phyloP scores from a whole-genome alignment of 2,329 filamentous ascomycete species.

The Coleophoma cylindrospora region DNA sequence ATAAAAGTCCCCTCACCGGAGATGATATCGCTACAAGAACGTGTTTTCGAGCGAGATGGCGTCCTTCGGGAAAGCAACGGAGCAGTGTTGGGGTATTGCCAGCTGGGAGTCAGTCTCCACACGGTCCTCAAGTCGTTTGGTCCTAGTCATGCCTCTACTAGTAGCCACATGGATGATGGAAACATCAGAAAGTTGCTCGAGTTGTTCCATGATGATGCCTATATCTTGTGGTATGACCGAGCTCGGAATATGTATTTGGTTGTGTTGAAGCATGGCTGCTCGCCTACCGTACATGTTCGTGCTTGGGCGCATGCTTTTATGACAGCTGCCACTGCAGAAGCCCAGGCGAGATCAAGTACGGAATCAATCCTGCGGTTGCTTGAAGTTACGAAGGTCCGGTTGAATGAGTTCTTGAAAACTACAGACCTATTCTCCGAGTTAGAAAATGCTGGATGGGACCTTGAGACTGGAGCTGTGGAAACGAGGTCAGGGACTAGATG shows the following conservation, averaged over 20 bases:
- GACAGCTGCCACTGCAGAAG: slow-evolving; percentile 28
- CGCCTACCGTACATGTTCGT: slow-evolving; percentile 45
- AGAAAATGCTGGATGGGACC: slow-evolving; percentile 57
- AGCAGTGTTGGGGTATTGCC: slow-evolving; percentile 44
- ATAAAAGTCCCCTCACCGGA: slow-evolving; percentile 51
- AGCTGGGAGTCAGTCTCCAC: slow-evolving; percentile 44
- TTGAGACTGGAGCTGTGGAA: slow-evolving; percentile 60
- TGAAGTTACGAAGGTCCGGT: background rate
- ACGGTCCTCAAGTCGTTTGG: slow-evolving; percentile 15
- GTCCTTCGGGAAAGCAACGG: slow-evolving; percentile 53
- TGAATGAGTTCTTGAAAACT: background rate
- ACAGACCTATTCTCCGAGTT: slow-evolving; percentile 27
- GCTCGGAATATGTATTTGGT: slow-evolving; percentile 44
- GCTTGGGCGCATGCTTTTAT: slow-evolving; percentile 59
- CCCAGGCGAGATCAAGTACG: background rate
- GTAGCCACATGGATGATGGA: slow-evolving; percentile 11
- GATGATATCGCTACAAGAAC: slow-evolving; percentile 55
- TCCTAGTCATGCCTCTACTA: background rate
- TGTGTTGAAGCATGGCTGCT: slow-evolving; percentile 55
- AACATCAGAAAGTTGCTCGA: slow-evolving; percentile 33
- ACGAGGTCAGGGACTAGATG: slow-evolving; percentile 48
- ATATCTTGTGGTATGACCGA: slow-evolving; percentile 55
- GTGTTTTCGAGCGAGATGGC: slow-evolving; percentile 57
- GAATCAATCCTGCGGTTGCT: background rate
- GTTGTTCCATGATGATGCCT: slow-evolving; percentile 45